Evolutionary conservation across 2,329 filamentous ascomycete species (phyloP).

Genomic region (Ilyonectria sp.): DNA sequence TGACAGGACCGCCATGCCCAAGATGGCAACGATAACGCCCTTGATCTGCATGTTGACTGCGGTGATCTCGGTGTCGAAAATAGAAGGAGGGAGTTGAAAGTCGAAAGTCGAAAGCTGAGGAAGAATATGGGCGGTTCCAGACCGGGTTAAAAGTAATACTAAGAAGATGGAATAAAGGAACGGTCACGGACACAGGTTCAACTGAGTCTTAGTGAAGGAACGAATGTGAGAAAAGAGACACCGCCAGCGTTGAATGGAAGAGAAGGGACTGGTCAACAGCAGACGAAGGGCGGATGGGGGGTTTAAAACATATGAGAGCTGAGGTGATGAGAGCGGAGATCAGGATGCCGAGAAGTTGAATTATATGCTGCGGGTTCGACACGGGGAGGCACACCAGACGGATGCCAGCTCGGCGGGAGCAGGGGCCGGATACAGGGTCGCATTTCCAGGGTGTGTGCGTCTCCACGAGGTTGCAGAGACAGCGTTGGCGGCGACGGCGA

Average conservation of each 20-base stretch:
- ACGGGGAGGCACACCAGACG: constrained; percentile 52
- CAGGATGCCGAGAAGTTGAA: constrained; percentile 57
- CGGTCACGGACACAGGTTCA: constrained; percentile 60
- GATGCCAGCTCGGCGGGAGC: constrained; percentile 46
- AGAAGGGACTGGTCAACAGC: constrained; percentile 53
- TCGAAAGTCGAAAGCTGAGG: constrained; percentile 46
- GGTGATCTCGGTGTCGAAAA: constrained; percentile 22
- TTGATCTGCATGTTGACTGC: constrained; percentile 67
- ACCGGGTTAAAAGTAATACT: constrained; percentile 58
- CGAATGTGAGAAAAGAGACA: constrained; percentile 65
- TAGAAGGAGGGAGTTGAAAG: constrained; percentile 44
- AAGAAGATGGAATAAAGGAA: constrained; percentile 56
- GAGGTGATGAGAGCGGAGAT: constrained; percentile 49
- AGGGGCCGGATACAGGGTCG: constrained; percentile 38
- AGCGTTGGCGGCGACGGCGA: constrained; percentile 3
- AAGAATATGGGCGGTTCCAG: constrained; percentile 61
- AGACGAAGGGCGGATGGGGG: constrained; percentile 48
- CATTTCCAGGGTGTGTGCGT: constrained; percentile 31
- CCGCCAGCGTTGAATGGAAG: constrained; percentile 63
- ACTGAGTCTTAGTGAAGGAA: constrained; percentile 55
- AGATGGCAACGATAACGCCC: constrained; percentile 63
- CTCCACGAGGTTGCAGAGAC: constrained; percentile 16
- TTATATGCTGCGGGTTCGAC: constrained; percentile 54
- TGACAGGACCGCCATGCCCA: constrained; percentile 62
- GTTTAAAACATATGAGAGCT: constrained; percentile 52